Conservation (phyloP, 1,284 basidiomycete species). For the Pulveroboletus sp. region DNA sequence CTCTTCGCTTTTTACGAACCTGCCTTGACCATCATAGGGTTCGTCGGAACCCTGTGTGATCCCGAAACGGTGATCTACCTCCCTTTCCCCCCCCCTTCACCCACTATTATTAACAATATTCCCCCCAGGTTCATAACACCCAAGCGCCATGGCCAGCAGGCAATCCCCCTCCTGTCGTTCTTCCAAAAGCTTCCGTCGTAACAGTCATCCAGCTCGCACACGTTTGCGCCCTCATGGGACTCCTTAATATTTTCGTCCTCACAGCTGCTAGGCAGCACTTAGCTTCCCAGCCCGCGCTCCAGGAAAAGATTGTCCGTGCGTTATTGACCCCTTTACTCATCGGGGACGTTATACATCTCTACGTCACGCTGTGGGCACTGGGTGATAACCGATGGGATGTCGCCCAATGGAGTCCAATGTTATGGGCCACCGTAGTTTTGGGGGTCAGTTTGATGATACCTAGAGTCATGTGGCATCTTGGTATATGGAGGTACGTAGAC, state of each 20-base stretch:
- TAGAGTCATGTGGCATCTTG: constrained; percentile 68
- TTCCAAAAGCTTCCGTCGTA: constrained; percentile 65
- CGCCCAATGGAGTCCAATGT: constrained; percentile 60
- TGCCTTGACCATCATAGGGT: constrained; percentile 59
- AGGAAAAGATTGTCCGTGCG: constrained; percentile 66
- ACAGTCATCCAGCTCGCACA: constrained; percentile 71
- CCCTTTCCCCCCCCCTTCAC: constrained; percentile 1
- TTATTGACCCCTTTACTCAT: constrained; percentile 66
- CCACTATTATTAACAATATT: constrained; percentile 3
- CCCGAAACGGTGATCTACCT: constrained; percentile 54
- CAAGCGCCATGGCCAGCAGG: constrained; percentile 70
- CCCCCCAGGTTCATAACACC: constrained; percentile 59
- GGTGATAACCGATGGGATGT: constrained; percentile 66
- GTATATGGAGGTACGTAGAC: constrained; percentile 71
- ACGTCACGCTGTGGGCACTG: constrained; percentile 69
- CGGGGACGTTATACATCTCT: constrained; percentile 66
- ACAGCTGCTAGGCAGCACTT: constrained; percentile 60
- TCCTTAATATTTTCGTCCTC: constrained; percentile 68
- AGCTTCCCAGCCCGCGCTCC: constrained; percentile 55
- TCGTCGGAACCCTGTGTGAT: constrained; percentile 65
- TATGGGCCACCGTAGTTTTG: constrained; percentile 65
- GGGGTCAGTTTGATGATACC: constrained; percentile 68
- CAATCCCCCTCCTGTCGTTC: constrained; percentile 45
- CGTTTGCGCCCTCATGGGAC: constrained; percentile 69
- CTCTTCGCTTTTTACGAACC: constrained; percentile 76